Percentiles rank a stretch among this genome's conserved stretches.
Evolutionary conservation across 2,329 filamentous ascomycete species (phyloP).

Genomic region (Colletotrichum musae): DNA sequence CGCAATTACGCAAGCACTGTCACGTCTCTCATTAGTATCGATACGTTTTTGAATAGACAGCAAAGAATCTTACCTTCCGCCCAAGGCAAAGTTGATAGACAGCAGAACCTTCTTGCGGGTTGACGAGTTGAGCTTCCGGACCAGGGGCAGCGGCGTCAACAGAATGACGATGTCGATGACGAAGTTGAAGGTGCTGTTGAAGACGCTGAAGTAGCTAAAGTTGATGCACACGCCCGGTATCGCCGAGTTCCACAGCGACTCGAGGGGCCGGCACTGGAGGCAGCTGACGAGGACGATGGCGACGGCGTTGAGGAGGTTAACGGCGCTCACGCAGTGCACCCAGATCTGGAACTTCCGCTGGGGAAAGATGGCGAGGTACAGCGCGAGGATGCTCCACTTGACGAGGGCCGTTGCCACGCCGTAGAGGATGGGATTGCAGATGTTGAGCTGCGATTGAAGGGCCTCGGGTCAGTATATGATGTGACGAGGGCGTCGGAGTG

Average conservation of each 20-base stretch:
- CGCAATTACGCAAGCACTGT: slow-evolving; percentile 23
- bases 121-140: slow-evolving; percentile 20
- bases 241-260: slow-evolving; percentile 8
- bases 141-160: slow-evolving; percentile 19
- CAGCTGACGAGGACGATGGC: slow-evolving; percentile 31
- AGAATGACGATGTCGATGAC: slow-evolving; percentile 21
- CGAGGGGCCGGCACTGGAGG: slow-evolving; percentile 23
- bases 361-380: slow-evolving; percentile 27
- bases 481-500: too few relatives aligned
- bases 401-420: slow-evolving; percentile 23
- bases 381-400: slow-evolving; percentile 32
- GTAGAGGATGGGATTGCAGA: slow-evolving; percentile 29
- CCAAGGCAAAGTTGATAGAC: slow-evolving; percentile 27
- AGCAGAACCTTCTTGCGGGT: slow-evolving; percentile 18
- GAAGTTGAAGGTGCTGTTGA: slow-evolving; percentile 32
- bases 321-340: slow-evolving; percentile 22
- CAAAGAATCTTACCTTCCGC: slow-evolving; percentile 10
- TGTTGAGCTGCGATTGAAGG: slow-evolving; percentile 16
- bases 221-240: slow-evolving; percentile 20
- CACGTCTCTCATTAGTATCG: neutral
- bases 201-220: slow-evolving; percentile 30
- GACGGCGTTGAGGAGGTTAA: slow-evolving; percentile 24
- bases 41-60: too few relatives aligned
- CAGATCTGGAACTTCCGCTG: slow-evolving; percentile 26
- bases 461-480: too few relatives aligned